phyloP scores from a whole-genome alignment of 495 filamentous ascomycete species.

The Aspergillus hancockii region DNA sequence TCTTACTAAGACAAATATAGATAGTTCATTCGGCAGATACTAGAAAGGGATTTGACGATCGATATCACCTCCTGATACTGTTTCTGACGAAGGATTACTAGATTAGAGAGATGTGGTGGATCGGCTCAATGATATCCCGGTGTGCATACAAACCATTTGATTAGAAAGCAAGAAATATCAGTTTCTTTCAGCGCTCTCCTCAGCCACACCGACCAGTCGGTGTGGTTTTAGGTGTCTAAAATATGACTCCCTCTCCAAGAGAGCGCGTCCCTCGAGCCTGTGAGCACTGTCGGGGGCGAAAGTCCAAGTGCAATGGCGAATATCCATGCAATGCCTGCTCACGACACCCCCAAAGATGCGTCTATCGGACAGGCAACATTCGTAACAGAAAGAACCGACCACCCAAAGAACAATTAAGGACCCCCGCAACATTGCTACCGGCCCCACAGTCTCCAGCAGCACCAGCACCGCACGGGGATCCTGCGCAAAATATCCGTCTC shows the following conservation, averaged over 20 bases:
- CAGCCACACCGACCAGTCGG: neutral
- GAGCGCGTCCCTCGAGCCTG: slow-evolving; percentile 24
- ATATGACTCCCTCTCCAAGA: slow-evolving; percentile 11
- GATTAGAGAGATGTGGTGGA: neutral
- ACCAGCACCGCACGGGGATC: neutral
- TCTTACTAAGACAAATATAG: neutral
- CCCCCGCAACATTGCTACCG: slow-evolving; percentile 4
- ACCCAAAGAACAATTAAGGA: neutral
- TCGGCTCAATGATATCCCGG: slow-evolving; percentile 3
- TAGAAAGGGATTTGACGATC: neutral
- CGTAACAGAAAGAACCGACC: slow-evolving; percentile 10
- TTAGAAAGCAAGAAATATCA: slow-evolving; percentile 6
- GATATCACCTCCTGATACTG: neutral
- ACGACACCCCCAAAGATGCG: slow-evolving; percentile 8
- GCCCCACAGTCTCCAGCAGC: neutral
- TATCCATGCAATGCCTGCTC: slow-evolving; percentile 28
- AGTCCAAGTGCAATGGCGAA: slow-evolving; percentile 37
- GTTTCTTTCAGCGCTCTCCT: neutral
- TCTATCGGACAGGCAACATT: slow-evolving; percentile 9
- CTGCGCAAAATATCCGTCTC: neutral
- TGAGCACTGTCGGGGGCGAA: slow-evolving; percentile 33
- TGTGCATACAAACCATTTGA: neutral
- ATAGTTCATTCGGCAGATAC: neutral
- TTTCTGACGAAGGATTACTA: neutral
- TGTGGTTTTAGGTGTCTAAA: neutral